Percentiles rank a stretch among this genome's conserved stretches.
Evolutionary conservation across 2,329 filamentous ascomycete genomes (phyloP).

Genomic region (Monilinia vaccinii-corymbosi): DNA sequence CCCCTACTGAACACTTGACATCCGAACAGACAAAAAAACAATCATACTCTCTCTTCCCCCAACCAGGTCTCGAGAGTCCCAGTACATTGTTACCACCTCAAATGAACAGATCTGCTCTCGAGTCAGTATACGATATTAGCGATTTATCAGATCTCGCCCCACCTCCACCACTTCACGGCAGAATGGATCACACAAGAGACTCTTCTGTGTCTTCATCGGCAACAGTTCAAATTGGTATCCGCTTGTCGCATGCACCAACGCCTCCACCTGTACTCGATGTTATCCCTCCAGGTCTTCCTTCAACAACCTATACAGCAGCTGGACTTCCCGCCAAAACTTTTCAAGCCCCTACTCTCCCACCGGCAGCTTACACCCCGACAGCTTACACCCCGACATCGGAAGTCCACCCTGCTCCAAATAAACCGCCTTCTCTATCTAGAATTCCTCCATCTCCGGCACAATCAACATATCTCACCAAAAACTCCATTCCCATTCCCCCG

Average conservation of each 20-base stretch:
- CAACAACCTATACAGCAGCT: conserved; percentile 30
- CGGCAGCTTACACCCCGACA: neutral
- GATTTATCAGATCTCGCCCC: conserved; percentile 16
- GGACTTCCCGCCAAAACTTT: neutral
- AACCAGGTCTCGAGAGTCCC: conserved; percentile 11
- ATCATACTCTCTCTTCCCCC: conserved; percentile 27
- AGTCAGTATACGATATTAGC: conserved; percentile 26
- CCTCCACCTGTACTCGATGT: conserved; percentile 10
- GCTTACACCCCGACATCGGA: neutral
- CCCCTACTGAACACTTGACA: neutral
- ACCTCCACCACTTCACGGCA: conserved; percentile 19
- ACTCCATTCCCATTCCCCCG: conserved; percentile 1
- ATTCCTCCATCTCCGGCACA: conserved; percentile 4
- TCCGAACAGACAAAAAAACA: conserved; percentile 17
- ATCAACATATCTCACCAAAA: conserved; percentile 2
- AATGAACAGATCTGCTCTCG: conserved; percentile 7
- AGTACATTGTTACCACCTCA: neutral
- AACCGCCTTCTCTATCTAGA: neutral
- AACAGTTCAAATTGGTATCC: conserved; percentile 63
- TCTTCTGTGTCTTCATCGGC: conserved; percentile 57
- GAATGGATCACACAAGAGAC: conserved; percentile 36
- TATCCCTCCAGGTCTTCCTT: conserved; percentile 24
- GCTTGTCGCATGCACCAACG: conserved; percentile 46
- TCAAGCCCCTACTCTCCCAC: neutral
- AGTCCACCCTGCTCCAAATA: neutral